These are phyloP conservation scores for Pestalotiopsis sp. DNA, from an alignment of 2,329 filamentous ascomycete genomes.

Conservation along the genomic window DNA sequence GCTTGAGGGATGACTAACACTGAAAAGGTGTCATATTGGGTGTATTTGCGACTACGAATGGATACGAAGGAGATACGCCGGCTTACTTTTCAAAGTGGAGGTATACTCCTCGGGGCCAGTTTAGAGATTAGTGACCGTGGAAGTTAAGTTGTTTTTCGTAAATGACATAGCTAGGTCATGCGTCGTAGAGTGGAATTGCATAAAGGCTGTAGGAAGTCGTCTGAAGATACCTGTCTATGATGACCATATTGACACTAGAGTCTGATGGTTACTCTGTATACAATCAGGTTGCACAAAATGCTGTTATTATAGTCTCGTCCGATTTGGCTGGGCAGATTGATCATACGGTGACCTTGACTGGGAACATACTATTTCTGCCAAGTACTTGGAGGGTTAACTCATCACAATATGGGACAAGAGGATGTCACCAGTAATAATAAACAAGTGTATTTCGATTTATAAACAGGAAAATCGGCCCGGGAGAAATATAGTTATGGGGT, in stretches of 20 bases:
- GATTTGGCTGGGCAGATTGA: background rate
- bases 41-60: conserved; percentile 52
- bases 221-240: too few species aligned
- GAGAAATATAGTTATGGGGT: too few species aligned
- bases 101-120: conserved; percentile 37
- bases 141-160: conserved; percentile 28
- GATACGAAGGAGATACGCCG: conserved; percentile 39
- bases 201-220: too few species aligned
- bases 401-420: too few species aligned
- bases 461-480: too few species aligned
- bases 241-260: too few species aligned
- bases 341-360: background rate
- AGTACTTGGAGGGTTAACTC: too few species aligned
- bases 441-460: too few species aligned
- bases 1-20: conserved; percentile 2
- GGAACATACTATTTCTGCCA: background rate
- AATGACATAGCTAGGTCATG: conserved; percentile 25
- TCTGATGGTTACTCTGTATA: too few species aligned
- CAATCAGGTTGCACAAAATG: too few species aligned
- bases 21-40: conserved; percentile 46
- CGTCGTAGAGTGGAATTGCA: too few species aligned
- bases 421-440: too few species aligned
- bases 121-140: conserved; percentile 22
- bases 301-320: background rate
- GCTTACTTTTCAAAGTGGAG: conserved; percentile 49